Evolutionary conservation across 345 rosid genomes (phyloP), one percentile per base, ranked within the genome.

Genomic region (Citrus trifoliata): DNA sequence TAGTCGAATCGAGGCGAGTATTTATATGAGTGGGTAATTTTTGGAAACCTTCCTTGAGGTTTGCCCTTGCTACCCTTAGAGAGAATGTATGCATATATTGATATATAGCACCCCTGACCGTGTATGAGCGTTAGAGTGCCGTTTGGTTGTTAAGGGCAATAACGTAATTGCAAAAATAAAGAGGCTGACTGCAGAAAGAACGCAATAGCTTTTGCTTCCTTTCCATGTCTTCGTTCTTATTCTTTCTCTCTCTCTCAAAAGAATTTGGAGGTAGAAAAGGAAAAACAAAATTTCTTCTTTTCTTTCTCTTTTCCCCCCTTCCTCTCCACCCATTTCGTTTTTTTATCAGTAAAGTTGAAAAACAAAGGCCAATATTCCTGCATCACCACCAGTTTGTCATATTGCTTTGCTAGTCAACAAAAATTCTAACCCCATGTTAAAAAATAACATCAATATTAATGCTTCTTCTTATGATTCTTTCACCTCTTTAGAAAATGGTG

Each of bases 171-270:
- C 38, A 35, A 35, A 35, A 5, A 35, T 35, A 78, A 76, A 75
- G 84, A 92, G 87, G 91, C 84, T 88, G 83, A 85, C 85, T 71
- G 88, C 91, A 85, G 93, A 89, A 91, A 92, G 35, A 90, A 91
- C 88, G 93, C 93, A 83, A 84, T 74, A 82, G 84, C 90, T 83
- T 91, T 88, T 30, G 32, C 32, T 30, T 30, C 32, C 76, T 74
- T 76, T 32, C 7, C 71, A 81, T 76, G 35, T 78, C 69, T 73
- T 65, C 65, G 28, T 73, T 6, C 6, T 35, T 35, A 70, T 35
- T 6, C 32, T 30, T 35, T 35, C 38, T 35, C 38, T 21, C 27
- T 46, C 32, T 24, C 2, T 40, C 12, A 0, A 38, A 38, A 38
- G 0, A 38, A 38, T 8, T 38, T 38, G 0, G 9, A 38, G 42